These are phyloP conservation scores for Conringia planisiliqua DNA, from an alignment of 345 rosid genomes.

Conservation along the genomic window DNA sequence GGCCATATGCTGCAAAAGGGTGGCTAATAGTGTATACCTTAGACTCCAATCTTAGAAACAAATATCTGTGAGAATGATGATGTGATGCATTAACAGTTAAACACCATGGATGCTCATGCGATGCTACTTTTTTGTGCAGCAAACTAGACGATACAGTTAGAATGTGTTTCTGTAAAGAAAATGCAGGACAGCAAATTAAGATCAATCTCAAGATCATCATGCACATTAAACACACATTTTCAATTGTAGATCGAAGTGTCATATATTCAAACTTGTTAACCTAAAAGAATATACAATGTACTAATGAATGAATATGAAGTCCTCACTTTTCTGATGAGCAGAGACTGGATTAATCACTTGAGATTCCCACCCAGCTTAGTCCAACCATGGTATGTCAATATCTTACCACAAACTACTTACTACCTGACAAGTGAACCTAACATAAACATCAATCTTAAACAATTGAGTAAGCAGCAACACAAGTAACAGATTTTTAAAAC, in stretches of 20 bases:
- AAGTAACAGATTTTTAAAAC: too few species aligned
- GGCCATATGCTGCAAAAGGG: background rate
- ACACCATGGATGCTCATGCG: background rate
- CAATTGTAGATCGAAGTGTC: background rate
- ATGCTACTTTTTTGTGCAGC: background rate
- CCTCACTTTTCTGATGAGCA: background rate
- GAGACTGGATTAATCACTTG: too few species aligned
- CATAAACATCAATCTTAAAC: background rate
- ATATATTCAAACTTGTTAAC: background rate
- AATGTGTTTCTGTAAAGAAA: too few species aligned
- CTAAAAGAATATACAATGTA: background rate
- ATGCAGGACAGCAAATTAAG: background rate
- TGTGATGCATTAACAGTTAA: too few species aligned
- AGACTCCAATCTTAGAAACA: background rate
- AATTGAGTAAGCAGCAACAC: background rate
- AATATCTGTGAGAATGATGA: background rate
- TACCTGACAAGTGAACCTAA: background rate
- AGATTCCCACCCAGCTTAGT: too few species aligned
- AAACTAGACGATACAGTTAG: background rate
- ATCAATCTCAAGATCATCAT: background rate
- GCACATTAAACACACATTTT: background rate
- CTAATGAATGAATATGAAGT: background rate
- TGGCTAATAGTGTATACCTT: too few species aligned
- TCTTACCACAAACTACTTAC: background rate
- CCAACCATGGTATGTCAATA: background rate